Evolutionary conservation across 306 rosid species (phyloP).

Genomic region (Casuarina glauca): DNA sequence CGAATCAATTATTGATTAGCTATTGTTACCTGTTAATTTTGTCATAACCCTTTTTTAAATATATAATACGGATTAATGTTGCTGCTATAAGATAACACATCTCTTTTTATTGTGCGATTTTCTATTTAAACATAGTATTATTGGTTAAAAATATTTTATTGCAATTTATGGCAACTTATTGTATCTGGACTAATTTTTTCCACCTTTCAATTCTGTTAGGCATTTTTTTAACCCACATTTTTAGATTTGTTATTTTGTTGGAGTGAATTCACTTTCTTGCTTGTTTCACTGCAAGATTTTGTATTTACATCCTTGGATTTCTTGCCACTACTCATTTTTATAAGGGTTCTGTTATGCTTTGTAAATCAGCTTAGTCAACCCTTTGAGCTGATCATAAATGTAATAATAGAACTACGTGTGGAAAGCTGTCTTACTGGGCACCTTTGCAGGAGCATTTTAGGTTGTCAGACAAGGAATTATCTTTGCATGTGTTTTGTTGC

Average conservation of each 20-base stretch:
- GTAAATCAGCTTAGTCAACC: conserved; percentile 23
- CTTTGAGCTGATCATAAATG: conserved; percentile 6
- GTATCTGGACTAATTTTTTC: background rate
- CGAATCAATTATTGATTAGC: background rate
- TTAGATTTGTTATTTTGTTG: background rate
- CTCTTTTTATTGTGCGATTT: background rate
- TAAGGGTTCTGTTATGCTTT: conserved; percentile 17
- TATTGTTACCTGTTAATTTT: background rate
- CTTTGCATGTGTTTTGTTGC: background rate
- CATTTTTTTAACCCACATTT: conserved; percentile 15
- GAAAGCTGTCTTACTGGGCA: background rate
- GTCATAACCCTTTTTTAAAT: background rate
- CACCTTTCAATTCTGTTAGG: background rate
- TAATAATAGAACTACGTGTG: background rate
- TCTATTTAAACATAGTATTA: background rate
- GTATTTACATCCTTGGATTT: background rate
- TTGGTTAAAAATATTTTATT: background rate
- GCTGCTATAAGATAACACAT: background rate
- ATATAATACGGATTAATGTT: background rate
- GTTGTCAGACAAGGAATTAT: background rate
- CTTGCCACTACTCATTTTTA: background rate
- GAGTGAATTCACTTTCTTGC: conserved; percentile 2
- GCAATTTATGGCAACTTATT: background rate
- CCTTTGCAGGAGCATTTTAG: background rate
- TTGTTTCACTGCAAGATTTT: background rate